A percentile compares a stretch with the other conserved stretches of the same genome.
Conservation (phyloP, 768 basidiomycete species). For the Leucocoprinus leucothites region DNA sequence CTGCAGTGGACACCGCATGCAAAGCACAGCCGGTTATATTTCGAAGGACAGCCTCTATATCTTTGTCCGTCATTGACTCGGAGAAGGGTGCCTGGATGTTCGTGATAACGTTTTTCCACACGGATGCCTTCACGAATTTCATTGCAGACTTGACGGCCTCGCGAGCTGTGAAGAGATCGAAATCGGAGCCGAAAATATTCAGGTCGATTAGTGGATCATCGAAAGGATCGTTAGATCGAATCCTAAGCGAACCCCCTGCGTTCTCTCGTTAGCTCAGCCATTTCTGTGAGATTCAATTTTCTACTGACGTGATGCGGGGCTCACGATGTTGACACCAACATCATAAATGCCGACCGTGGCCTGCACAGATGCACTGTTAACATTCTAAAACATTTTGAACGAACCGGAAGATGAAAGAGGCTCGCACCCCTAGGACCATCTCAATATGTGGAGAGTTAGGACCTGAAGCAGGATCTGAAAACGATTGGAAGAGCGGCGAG, state of each 20-base stretch:
- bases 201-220: slow-evolving; percentile 20
- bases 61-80: slow-evolving; percentile 10
- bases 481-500: slow-evolving; percentile 3
- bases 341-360: slow-evolving; percentile 19
- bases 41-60: slow-evolving; percentile 18
- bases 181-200: slow-evolving; percentile 11
- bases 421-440: neutral
- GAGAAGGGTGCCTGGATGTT: slow-evolving; percentile 9
- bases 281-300: too few relatives aligned
- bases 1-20: slow-evolving; percentile 32
- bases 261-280: neutral
- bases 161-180: slow-evolving; percentile 17
- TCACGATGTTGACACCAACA: slow-evolving; percentile 19
- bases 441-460: slow-evolving; percentile 14
- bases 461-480: slow-evolving; percentile 13
- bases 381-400: neutral
- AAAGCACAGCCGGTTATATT: slow-evolving; percentile 19
- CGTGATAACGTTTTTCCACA: slow-evolving; percentile 17
- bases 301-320: slow-evolving; percentile 24
- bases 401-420: neutral
- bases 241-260: slow-evolving; percentile 19
- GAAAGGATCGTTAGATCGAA: slow-evolving; percentile 22
- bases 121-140: slow-evolving; percentile 19
- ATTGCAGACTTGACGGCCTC: slow-evolving; percentile 17
- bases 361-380: too few relatives aligned